Evolutionary conservation across 1,284 basidiomycete species (phyloP).

Genomic region (Melampsora larici-populina): DNA sequence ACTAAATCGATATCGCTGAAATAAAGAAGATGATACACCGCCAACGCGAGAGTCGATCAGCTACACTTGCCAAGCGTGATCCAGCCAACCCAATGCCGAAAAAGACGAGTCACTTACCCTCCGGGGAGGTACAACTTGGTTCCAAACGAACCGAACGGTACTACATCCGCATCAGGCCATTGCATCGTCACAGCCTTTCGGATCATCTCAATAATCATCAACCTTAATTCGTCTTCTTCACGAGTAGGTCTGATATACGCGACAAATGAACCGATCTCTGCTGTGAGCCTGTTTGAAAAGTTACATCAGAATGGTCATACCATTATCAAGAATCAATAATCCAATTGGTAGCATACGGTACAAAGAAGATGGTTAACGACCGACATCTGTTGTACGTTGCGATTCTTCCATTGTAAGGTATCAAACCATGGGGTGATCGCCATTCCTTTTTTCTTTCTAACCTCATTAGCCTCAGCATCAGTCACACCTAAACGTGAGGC

Average conservation of each 20-base stretch:
- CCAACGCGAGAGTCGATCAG: background rate
- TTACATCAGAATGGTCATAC: background rate
- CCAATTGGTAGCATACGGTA: background rate
- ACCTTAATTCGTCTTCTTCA: constrained; percentile 77
- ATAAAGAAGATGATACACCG: background rate
- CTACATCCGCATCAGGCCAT: constrained; percentile 77
- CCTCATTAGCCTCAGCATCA: constrained; percentile 20
- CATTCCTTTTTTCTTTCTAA: constrained; percentile 28
- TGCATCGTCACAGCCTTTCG: constrained; percentile 63
- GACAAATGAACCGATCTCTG: constrained; percentile 79
- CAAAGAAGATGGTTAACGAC: background rate
- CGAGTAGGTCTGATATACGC: constrained; percentile 81
- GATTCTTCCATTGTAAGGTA: constrained; percentile 14
- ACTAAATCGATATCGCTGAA: constrained; percentile 61
- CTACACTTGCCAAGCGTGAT: background rate
- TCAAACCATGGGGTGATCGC: constrained; percentile 29
- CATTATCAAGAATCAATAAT: background rate
- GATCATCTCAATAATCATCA: constrained; percentile 72
- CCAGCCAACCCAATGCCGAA: no score
- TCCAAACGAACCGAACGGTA: constrained; percentile 87
- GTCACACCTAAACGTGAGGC: background rate
- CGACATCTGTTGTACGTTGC: constrained; percentile 27
- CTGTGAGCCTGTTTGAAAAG: constrained; percentile 64
- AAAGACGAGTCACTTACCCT: constrained; percentile 64
- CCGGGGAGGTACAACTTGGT: constrained; percentile 90